Evolutionary conservation across 2,329 filamentous ascomycete species (phyloP).

Genomic region (Pseudogymnoascus sp.): DNA sequence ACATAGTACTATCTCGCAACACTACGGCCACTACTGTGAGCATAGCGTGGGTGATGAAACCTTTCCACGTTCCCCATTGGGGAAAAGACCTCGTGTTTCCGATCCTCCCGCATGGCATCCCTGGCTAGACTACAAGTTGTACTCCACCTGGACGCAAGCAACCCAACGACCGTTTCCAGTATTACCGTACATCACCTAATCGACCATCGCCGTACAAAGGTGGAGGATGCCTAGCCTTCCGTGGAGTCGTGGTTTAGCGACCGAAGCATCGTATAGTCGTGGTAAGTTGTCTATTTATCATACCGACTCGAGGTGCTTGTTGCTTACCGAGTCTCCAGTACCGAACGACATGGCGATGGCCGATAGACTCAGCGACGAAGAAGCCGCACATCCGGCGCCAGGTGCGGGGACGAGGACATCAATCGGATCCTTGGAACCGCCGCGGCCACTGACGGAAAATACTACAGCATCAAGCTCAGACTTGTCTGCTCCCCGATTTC

Average conservation of each 20-base stretch:
- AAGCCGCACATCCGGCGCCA: slow-evolving; percentile 16
- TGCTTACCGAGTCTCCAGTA: background rate
- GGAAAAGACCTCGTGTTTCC: background rate
- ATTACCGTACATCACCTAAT: background rate
- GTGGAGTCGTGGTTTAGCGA: background rate
- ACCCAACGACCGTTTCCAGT: background rate
- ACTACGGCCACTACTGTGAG: background rate
- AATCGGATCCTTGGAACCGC: background rate
- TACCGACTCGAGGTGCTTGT: background rate
- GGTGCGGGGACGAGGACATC: slow-evolving; percentile 16
- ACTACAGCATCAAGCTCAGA: background rate
- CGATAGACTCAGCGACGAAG: slow-evolving; percentile 16
- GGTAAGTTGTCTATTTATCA: background rate
- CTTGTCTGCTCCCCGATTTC: slow-evolving; percentile 43
- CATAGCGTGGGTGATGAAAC: background rate
- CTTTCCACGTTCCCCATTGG: background rate
- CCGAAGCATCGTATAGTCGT: slow-evolving; percentile 7
- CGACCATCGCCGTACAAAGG: background rate
- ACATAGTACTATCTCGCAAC: background rate
- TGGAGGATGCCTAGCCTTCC: background rate
- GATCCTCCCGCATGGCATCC: slow-evolving; percentile 6
- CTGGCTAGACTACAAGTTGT: background rate
- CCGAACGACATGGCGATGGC: background rate
- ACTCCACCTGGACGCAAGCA: slow-evolving; percentile 6
- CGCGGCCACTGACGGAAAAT: background rate